Percentiles rank a stretch among this genome's conserved stretches.
Conservation (phyloP, 768 basidiomycete species). For the Rhizopogon vinicolor region DNA sequence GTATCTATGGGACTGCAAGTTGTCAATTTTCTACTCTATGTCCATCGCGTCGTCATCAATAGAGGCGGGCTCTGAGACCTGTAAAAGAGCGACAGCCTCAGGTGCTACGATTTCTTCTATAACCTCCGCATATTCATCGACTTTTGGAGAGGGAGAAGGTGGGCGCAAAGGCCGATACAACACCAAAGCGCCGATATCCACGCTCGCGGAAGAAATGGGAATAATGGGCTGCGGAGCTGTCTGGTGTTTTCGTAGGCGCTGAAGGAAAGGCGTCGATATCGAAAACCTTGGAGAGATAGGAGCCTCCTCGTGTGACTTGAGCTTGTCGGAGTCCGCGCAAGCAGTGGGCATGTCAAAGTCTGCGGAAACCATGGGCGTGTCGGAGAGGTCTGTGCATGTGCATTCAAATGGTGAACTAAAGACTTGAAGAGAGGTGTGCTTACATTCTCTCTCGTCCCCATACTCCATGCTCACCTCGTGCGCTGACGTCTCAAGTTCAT, state of each 20-base stretch:
- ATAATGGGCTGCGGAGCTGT: conserved; percentile 17
- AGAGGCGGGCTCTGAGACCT: not conserved
- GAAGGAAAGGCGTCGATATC: conserved; percentile 37
- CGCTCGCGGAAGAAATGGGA: conserved; percentile 8
- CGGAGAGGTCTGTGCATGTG: not conserved
- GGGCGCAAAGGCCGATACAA: conserved; percentile 42
- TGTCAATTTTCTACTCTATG: conserved; percentile 29
- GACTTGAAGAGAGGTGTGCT: conserved; percentile 12
- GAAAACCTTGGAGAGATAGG: not conserved
- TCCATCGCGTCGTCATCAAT: conserved; percentile 48
- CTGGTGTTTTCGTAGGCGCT: conserved; percentile 35
- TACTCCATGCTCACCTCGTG: conserved; percentile 68
- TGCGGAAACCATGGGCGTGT: no score
- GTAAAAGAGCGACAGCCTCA: not conserved
- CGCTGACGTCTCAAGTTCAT: conserved; percentile 19
- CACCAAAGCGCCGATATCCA: conserved; percentile 43
- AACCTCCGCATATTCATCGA: conserved; percentile 9
- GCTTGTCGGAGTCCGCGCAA: not conserved
- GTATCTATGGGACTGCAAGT: conserved; percentile 1
- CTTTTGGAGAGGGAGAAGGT: conserved; percentile 11
- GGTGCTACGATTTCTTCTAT: conserved; percentile 8
- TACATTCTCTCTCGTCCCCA: conserved; percentile 67
- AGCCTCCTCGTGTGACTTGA: not conserved
- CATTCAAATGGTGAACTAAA: no score
- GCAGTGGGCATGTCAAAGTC: no score